Conservation (phyloP, 2,329 filamentous ascomycete genomes). For the Chalaropsis thielavioides region DNA sequence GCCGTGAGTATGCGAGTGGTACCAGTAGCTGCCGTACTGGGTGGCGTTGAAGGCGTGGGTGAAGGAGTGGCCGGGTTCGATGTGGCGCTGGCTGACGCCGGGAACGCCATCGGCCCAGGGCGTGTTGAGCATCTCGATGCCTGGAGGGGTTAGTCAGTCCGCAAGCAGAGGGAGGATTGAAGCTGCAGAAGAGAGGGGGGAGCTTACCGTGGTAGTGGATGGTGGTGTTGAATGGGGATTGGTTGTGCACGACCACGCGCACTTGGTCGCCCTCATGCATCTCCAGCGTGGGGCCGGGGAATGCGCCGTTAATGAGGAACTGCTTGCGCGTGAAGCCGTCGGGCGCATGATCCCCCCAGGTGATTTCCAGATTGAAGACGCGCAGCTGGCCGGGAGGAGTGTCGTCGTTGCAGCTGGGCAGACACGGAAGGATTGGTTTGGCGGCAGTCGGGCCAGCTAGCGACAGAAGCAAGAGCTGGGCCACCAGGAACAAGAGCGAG, state of each 20-base stretch:
- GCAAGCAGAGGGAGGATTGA: background rate
- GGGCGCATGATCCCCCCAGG: slow-evolving; percentile 28
- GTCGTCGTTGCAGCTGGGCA: background rate
- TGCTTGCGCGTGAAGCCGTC: slow-evolving; percentile 33
- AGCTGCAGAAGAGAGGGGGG: background rate
- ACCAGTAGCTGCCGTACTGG: slow-evolving; percentile 46
- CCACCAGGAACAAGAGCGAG: background rate
- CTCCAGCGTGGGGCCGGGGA: slow-evolving; percentile 46
- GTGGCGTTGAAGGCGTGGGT: slow-evolving; percentile 41
- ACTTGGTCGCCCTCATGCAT: slow-evolving; percentile 37
- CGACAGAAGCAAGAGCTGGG: background rate
- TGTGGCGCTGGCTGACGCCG: slow-evolving; percentile 39
- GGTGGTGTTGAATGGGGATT: slow-evolving; percentile 33
- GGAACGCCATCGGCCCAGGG: slow-evolving; percentile 48
- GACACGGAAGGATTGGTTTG: background rate
- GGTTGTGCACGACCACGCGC: slow-evolving; percentile 32
- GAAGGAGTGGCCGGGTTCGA: slow-evolving; percentile 34
- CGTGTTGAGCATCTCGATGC: slow-evolving; percentile 36
- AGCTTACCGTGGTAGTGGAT: slow-evolving; percentile 36
- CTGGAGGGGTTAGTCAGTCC: slow-evolving; percentile 20
- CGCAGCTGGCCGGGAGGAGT: background rate
- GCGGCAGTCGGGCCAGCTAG: background rate
- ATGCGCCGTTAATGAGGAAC: slow-evolving; percentile 43
- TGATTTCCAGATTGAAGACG: slow-evolving; percentile 23
- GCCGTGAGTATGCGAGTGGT: slow-evolving; percentile 41